Conservation (phyloP, 768 basidiomycete genomes). For the Amanita polypyramis region DNA sequence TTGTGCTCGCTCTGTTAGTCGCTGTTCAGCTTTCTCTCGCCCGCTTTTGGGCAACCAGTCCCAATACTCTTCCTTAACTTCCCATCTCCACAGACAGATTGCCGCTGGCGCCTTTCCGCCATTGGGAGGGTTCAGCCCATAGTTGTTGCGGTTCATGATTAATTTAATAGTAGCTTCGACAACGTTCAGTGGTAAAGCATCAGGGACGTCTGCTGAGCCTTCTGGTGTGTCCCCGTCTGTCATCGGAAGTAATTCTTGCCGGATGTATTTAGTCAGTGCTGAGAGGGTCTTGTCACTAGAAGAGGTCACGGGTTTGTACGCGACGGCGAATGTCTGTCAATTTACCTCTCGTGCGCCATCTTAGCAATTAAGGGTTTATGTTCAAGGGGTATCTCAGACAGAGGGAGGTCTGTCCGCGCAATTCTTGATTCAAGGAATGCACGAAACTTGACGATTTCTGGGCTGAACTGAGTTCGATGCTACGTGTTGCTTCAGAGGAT, state of each 20-base stretch:
- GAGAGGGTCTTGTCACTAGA: conserved; percentile 62
- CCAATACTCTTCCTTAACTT: conserved; percentile 48
- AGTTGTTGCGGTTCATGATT: conserved; percentile 63
- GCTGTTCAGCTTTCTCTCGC: conserved; percentile 47
- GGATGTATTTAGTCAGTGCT: conserved; percentile 58
- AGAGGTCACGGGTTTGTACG: conserved; percentile 2
- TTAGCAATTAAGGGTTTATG: conserved; percentile 72
- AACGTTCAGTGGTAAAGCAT: conserved; percentile 34
- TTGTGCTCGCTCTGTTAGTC: conserved; percentile 56
- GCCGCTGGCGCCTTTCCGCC: conserved; percentile 48
- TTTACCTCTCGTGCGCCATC: conserved; percentile 77
- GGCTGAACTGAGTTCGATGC: conserved; percentile 7
- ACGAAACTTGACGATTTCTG: conserved; percentile 73
- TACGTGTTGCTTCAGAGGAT: background rate
- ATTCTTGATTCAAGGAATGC: conserved; percentile 54
- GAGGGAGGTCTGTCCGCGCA: conserved; percentile 33
- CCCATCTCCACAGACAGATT: conserved; percentile 83
- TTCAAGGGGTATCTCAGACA: conserved; percentile 53
- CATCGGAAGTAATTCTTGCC: conserved; percentile 55
- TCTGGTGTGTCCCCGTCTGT: conserved; percentile 46
- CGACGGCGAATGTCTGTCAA: background rate
- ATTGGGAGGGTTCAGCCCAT: conserved; percentile 53
- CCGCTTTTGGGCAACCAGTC: conserved; percentile 62
- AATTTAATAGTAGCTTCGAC: conserved; percentile 60
- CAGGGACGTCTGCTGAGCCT: conserved; percentile 22